A percentile compares a stretch with the other conserved stretches of the same genome.
Conservation (phyloP, 2,329 filamentous ascomycete species). For the Xylariaceae sp. region DNA sequence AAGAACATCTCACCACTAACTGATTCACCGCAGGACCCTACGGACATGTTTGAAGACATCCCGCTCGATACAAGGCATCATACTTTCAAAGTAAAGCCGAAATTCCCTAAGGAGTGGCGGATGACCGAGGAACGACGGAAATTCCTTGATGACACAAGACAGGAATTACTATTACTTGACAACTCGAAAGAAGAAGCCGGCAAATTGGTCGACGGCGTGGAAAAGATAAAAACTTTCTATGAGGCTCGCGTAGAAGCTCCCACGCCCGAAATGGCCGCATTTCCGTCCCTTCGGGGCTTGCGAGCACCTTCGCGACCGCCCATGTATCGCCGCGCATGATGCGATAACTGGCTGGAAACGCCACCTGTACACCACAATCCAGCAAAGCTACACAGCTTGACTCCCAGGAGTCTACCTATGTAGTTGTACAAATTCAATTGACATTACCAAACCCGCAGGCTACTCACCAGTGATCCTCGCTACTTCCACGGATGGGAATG, state of each 20-base stretch:
- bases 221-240: slow-evolving; percentile 43
- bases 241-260: neutral
- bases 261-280: too few species aligned
- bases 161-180: slow-evolving; percentile 51
- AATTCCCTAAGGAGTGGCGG: slow-evolving; percentile 79
- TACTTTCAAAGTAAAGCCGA: slow-evolving; percentile 59
- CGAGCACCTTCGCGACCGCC: neutral
- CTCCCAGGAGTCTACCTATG: too few species aligned
- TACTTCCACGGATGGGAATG: too few species aligned
- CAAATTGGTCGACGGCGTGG: slow-evolving; percentile 54
- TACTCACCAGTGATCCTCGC: too few species aligned
- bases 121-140: slow-evolving; percentile 65
- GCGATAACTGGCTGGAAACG: too few species aligned
- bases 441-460: too few species aligned
- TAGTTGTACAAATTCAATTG: too few species aligned
- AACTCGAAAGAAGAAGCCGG: slow-evolving; percentile 50
- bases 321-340: neutral
- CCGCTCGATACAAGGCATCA: slow-evolving; percentile 87
- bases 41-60: slow-evolving; percentile 81
- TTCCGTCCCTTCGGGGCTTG: neutral
- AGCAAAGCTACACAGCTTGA: too few species aligned
- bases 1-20: slow-evolving; percentile 7
- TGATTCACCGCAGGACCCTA: slow-evolving; percentile 50
- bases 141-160: slow-evolving; percentile 60
- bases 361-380: too few species aligned